These are phyloP conservation scores for Scutellaria galericulata DNA, from an alignment of 257 asterid species.

Conservation along the genomic window DNA sequence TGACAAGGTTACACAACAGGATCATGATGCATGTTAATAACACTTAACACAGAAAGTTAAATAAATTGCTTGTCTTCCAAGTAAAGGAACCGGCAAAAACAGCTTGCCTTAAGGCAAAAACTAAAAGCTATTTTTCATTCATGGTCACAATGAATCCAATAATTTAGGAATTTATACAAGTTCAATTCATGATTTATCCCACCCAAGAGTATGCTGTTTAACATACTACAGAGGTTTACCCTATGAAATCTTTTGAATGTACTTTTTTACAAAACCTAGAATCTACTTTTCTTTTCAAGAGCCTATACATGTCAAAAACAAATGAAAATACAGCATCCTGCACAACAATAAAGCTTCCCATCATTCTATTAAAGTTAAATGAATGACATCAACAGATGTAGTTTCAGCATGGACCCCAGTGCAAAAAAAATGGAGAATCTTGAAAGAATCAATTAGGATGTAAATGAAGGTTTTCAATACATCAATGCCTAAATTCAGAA, in stretches of 20 bases:
- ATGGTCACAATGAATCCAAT: conserved; percentile 28
- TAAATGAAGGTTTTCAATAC: not conserved
- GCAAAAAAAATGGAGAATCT: conserved; percentile 2
- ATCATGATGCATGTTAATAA: conserved; percentile 16
- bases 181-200: conserved; percentile 9
- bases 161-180: not conserved
- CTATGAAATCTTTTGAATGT: not conserved
- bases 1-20: conserved; percentile 2
- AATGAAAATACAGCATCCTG: not conserved
- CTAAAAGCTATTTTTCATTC: conserved; percentile 1
- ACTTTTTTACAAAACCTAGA: conserved; percentile 23
- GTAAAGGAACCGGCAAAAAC: conserved; percentile 19
- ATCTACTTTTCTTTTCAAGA: conserved; percentile 13
- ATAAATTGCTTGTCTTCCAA: conserved; percentile 20
- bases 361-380: not conserved
- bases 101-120: conserved; percentile 29
- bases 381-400: conserved; percentile 7
- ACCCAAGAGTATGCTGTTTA: not conserved
- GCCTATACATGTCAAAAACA: not conserved
- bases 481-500: conserved; percentile 16
- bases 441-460: not conserved
- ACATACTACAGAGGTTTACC: not conserved
- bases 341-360: not conserved
- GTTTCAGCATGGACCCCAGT: conserved; percentile 8
- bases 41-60: conserved; percentile 13